These are phyloP conservation scores for Fraxinus latifolia DNA, from an alignment of 305 asterid species.

Conservation along the genomic window DNA sequence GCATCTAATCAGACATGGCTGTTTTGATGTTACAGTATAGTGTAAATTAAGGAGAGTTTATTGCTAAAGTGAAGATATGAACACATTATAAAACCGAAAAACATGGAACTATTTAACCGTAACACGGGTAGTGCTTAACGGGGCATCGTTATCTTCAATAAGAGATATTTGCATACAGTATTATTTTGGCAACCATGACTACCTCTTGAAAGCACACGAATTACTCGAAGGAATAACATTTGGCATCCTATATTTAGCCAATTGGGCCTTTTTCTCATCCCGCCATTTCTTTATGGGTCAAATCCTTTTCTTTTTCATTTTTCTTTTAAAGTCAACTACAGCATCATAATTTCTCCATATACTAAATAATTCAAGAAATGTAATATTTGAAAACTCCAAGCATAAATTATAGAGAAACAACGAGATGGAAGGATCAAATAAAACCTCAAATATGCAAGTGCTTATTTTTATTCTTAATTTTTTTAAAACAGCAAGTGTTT, in stretches of 20 bases:
- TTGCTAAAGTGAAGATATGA: not conserved
- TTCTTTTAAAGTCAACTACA: not conserved
- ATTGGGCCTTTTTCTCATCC: not conserved
- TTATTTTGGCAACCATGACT: not conserved
- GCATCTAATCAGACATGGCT: conserved; percentile 16
- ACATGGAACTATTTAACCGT: conserved; percentile 12
- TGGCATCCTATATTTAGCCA: not conserved
- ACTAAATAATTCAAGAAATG: conserved; percentile 7
- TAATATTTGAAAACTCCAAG: not conserved
- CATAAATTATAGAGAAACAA: not conserved
- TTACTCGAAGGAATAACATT: not conserved
- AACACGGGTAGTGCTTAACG: not conserved
- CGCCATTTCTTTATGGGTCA: not conserved
- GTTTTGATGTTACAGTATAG: not conserved
- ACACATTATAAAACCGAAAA: not conserved
- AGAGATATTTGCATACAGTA: not conserved
- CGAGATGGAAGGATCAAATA: conserved; percentile 6
- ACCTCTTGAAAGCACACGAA: not conserved
- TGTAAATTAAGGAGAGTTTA: not conserved
- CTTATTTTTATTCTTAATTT: not conserved
- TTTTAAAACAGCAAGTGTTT: not conserved
- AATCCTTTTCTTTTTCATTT: not conserved
- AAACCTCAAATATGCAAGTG: not conserved
- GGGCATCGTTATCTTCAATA: not conserved
- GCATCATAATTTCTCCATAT: not conserved